Evolutionary conservation across 768 basidiomycete species (phyloP), one percentile per base, ranked within the genome.

Genomic region (Naematelia encephala): DNA sequence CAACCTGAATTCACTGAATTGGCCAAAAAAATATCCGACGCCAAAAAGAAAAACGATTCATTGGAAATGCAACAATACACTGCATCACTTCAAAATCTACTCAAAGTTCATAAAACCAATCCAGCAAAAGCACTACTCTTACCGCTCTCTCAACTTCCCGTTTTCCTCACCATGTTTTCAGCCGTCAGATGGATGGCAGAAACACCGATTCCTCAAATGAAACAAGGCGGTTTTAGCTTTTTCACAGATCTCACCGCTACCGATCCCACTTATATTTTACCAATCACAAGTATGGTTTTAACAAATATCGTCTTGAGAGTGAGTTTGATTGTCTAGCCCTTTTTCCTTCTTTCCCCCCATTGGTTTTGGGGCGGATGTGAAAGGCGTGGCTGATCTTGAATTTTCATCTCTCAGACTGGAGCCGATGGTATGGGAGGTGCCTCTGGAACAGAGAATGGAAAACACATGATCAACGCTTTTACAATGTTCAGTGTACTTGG

Each of bases 161-260:
- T 91, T 44, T 86, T 87, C 47, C 78, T 96, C 28, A 85, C 86
- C 13, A 78, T 90, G 79, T 98, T 98, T 82, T 86, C 91, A 64
- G 90, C 84, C 16, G 74, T 94, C 56, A 85, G 84, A 77, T 80
- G 79, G 48, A 82, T 98, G 80, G 86, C 86, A 66, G 79, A 81
- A 50, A 74, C 86, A 46, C 89, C 90, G 0, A 76, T 96, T 19
- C 81, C 81, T 54, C 90, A 91, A 78, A 74, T 97, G 68, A 82
- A 83, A 63, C 79, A 85, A 61, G 91, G 89, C 58, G 91, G 93
- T 0, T 74, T 91, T 27, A 80, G 77, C 46, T 85, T 86, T 78
- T 74, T 93, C 39, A 85, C 85, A 0, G 88, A 97, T 76, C 78
- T 98, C 63, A 90, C 91, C 0, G 74, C 81, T 2, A 72, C 84